Evolutionary conservation across 306 rosid species (phyloP), one percentile per base, ranked within the genome.

Genomic region (Hylodesmum podocarpum): DNA sequence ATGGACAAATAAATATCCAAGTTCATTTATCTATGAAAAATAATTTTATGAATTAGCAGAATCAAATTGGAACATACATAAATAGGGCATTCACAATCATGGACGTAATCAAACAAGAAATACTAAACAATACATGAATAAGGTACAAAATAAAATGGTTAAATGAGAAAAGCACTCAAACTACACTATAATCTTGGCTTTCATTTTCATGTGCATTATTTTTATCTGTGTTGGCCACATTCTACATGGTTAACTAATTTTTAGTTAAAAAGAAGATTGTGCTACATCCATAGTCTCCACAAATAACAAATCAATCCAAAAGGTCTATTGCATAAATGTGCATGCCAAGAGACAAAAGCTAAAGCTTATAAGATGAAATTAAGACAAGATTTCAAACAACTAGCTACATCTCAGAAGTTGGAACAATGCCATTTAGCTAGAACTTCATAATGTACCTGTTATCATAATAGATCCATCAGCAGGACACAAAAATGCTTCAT

Each of bases 401-500:
- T 66, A 57, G 13, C 13, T 50, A 70, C 37, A 44, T 37, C 8
- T 61, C 18, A 77, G 41, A 61, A 68, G 27, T 46, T 79, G 61
- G 39, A 63, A 44, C 29, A 24, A 64, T 46, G 33, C 34, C 66
- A 76, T 19, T 31, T 22, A 73, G 79, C 61, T 68, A 79, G 47
- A 69, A 53, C 55, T 37, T 71, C 28, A 41, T 66, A 61, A 65
- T 43, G n/a, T 83, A 90, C 98, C 98, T 79, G 97, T 95, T 83
- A 95, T 90, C 97, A 92, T 90, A 57, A 90, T 92, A 74, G 98
- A 87, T 29, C 98, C 97, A 63, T 95, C 96, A 53, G 62, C 93
- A 51, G 97, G 98, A 85, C 98, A 88, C 37, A 85, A 80, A 49
- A 83, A 67, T 44, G 77, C 76, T 51, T 87, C 92, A 83, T 86